Conservation (phyloP, 768 basidiomycete species). For the Jaapia argillacea region DNA sequence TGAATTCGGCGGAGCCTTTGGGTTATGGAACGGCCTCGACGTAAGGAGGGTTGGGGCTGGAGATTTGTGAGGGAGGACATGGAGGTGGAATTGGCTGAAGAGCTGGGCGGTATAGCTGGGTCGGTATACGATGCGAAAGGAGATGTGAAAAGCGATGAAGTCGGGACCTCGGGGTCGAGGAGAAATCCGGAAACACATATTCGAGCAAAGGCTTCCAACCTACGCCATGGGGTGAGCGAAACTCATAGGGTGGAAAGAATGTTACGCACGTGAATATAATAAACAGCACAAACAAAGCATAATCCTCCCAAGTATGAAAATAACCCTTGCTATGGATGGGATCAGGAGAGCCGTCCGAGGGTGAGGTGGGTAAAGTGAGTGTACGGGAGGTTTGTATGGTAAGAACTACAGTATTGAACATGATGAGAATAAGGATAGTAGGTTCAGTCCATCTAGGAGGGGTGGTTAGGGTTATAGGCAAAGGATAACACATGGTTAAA, state of each 20-base stretch:
- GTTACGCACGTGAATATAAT: conserved; percentile 70
- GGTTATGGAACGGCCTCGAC: conserved; percentile 35
- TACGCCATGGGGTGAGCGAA: conserved; percentile 18
- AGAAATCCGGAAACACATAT: conserved; percentile 86
- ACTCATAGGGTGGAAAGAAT: neutral
- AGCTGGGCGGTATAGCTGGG: conserved; percentile 19
- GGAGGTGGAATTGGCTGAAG: conserved; percentile 17
- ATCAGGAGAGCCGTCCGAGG: conserved; percentile 28
- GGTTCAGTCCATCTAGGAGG: conserved; percentile 75
- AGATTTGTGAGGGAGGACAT: conserved; percentile 9
- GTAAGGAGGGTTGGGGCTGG: conserved; percentile 24
- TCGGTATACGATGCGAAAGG: conserved; percentile 11
- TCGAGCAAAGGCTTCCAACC: conserved; percentile 78
- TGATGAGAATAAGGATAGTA: conserved; percentile 69
- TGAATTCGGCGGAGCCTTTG: conserved; percentile 36
- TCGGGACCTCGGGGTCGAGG: conserved; percentile 68
- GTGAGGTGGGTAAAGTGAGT: conserved; percentile 38
- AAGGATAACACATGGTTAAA: conserved; percentile 9
- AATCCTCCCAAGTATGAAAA: conserved; percentile 88
- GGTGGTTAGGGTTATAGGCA: neutral
- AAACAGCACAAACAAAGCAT: conserved; percentile 75
- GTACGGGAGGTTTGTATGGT: conserved; percentile 69
- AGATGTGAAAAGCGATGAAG: conserved; percentile 36
- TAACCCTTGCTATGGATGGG: conserved; percentile 58
- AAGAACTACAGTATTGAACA: conserved; percentile 73